Percentiles rank a stretch among this genome's conserved stretches.
Conservation (phyloP, 495 filamentous ascomycete species). For the Penicillium argentinense region DNA sequence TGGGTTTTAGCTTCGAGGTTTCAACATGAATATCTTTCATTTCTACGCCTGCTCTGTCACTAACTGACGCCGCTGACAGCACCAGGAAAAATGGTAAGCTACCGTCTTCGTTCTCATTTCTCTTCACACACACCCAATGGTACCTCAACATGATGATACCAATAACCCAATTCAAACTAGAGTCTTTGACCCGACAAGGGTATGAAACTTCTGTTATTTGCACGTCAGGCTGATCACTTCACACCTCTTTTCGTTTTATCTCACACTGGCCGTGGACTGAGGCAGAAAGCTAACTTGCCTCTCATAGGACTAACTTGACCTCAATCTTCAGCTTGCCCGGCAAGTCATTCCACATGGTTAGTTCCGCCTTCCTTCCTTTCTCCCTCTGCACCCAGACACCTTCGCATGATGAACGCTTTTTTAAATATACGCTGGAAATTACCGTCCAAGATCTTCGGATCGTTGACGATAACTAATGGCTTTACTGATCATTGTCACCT, state of each 20-base stretch:
- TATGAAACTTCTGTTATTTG: conserved; percentile 92
- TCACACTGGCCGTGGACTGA: conserved; percentile 14
- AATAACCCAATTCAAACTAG: conserved; percentile 96
- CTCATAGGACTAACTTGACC: conserved; percentile 20
- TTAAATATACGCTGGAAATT: conserved; percentile 98
- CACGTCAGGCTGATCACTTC: conserved; percentile 95
- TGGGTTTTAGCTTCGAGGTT: not conserved
- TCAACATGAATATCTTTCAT: not conserved
- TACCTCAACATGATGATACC: conserved; percentile 62
- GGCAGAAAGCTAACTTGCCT: conserved; percentile 30
- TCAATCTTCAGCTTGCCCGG: not conserved
- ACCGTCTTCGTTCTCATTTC: conserved; percentile 3
- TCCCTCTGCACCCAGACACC: not conserved
- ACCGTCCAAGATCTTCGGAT: conserved; percentile 86
- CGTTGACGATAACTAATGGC: conserved; percentile 85
- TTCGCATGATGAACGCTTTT: conserved; percentile 66
- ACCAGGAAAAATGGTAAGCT: conserved; percentile 20
- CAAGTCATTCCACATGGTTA: conserved; percentile 23
- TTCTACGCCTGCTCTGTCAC: not conserved
- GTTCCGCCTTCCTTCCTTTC: conserved; percentile 11
- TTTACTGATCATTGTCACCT: conserved; percentile 65
- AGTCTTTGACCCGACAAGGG: conserved; percentile 94
- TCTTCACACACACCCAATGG: conserved; percentile 6
- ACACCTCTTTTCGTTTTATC: conserved; percentile 13
- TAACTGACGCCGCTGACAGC: conserved; percentile 2